These are phyloP conservation scores for Lolium multiflorum DNA, from an alignment of 176 grass and related monocot species.

Conservation along the genomic window DNA sequence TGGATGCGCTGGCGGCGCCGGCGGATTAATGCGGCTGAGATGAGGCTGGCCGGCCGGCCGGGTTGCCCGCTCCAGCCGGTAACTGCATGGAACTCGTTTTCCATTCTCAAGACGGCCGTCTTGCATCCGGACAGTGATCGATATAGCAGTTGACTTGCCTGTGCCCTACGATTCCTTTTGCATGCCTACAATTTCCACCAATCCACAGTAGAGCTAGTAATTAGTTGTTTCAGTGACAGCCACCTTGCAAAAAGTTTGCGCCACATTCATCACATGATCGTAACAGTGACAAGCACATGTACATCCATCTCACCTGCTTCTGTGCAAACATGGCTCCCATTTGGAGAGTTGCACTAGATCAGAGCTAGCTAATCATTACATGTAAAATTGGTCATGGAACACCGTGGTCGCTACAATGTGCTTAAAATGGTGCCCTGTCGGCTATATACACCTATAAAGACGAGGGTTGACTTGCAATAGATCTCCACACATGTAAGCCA, in stretches of 20 bases:
- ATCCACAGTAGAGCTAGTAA: neutral
- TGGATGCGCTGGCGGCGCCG: slow-evolving; percentile 44
- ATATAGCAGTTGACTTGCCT: slow-evolving; percentile 14
- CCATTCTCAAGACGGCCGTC: neutral
- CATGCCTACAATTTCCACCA: neutral
- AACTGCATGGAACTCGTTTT: neutral
- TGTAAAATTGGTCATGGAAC: neutral
- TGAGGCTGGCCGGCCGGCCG: neutral
- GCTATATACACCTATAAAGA: slow-evolving; percentile 24
- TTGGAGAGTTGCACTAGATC: neutral
- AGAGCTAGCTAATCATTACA: neutral
- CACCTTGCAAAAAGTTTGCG: neutral
- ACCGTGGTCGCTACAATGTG: slow-evolving; percentile 2
- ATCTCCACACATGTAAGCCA: slow-evolving; percentile 16
- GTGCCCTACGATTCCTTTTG: neutral
- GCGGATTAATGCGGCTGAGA: slow-evolving; percentile 36
- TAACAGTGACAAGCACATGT: slow-evolving; percentile 11
- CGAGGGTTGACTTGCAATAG: slow-evolving; percentile 39
- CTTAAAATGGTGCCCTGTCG: slow-evolving; percentile 35
- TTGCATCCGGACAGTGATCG: neutral
- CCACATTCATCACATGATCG: neutral
- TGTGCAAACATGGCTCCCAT: slow-evolving; percentile 13
- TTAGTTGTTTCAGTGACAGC: neutral
- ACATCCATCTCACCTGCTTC: neutral
- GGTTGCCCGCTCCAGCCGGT: slow-evolving; percentile 30